A percentile compares a stretch with the other conserved stretches of the same genome.
These are phyloP conservation scores for Pleurotus ostreatus DNA, from an alignment of 768 basidiomycete genomes.

Conservation along the genomic window DNA sequence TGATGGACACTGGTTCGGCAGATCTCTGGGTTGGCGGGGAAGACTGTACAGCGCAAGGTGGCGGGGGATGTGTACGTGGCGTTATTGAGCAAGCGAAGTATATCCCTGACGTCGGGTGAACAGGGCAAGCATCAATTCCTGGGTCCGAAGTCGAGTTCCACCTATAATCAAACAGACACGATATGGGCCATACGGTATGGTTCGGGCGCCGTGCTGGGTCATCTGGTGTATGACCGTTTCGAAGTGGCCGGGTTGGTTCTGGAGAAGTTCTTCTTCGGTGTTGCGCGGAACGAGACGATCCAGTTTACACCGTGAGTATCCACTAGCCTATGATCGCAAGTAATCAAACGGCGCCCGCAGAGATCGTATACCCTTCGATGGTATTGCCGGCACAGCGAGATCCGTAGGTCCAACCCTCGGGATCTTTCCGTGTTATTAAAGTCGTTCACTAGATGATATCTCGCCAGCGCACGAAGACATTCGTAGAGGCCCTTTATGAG, in stretches of 20 bases:
- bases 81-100: neutral
- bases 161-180: conserved; percentile 45
- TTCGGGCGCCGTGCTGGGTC: conserved; percentile 3
- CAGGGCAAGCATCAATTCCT: conserved; percentile 55
- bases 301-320: conserved; percentile 6
- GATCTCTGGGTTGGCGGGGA: conserved; percentile 40
- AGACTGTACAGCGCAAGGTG: conserved; percentile 17
- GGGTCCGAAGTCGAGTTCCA: conserved; percentile 49
- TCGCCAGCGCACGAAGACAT: conserved; percentile 47
- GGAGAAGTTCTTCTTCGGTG: conserved; percentile 1
- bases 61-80: conserved; percentile 5
- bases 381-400: conserved; percentile 47
- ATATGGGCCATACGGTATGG: conserved; percentile 39
- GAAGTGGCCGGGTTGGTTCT: conserved; percentile 1
- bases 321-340: no score
- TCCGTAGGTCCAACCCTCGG: conserved; percentile 11
- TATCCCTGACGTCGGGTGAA: conserved; percentile 12
- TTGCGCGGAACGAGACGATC: conserved; percentile 5
- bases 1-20: conserved; percentile 46
- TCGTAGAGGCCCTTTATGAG: conserved; percentile 50
- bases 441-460: conserved; percentile 38
- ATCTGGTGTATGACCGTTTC: conserved; percentile 3
- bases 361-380: conserved; percentile 41
- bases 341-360: conserved; percentile 13
- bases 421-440: no score